A percentile compares a stretch with the other conserved stretches of the same genome.
Evolutionary conservation across 306 rosid genomes (phyloP).

Genomic region (Cicer arietinum): DNA sequence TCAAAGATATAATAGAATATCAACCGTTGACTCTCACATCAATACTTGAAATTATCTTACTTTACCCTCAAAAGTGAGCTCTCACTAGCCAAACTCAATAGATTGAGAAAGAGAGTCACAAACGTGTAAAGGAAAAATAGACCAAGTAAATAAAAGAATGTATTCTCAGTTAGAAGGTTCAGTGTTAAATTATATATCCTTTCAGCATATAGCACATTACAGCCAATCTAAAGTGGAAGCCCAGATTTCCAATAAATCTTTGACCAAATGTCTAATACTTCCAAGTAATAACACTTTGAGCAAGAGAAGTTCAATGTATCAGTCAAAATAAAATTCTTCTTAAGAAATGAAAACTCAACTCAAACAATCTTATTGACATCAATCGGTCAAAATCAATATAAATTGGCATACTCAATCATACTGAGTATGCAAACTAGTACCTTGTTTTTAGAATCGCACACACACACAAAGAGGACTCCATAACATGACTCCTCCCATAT

Average conservation of each 20-base stretch:
- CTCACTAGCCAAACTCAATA: background rate
- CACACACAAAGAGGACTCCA: background rate
- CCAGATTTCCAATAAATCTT: conserved; percentile 15
- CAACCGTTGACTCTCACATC: background rate
- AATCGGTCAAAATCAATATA: conserved; percentile 26
- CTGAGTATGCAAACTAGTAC: background rate
- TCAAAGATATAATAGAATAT: background rate
- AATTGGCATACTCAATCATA: conserved; percentile 1
- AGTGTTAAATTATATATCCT: background rate
- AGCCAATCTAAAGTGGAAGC: background rate
- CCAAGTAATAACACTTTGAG: background rate
- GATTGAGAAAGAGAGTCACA: conserved; percentile 47
- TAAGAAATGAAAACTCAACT: conserved; percentile 3
- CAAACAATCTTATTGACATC: conserved; percentile 19
- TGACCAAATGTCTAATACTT: conserved; percentile 10
- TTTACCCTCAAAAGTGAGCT: background rate
- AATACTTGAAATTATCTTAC: background rate
- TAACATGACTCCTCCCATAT: conserved; percentile 13
- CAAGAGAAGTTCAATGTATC: conserved; percentile 24
- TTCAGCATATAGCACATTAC: conserved; percentile 20
- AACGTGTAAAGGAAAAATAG: background rate
- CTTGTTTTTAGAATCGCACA: background rate
- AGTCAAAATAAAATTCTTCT: conserved; percentile 11
- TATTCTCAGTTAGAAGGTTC: conserved; percentile 1
- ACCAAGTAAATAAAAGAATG: conserved; percentile 5